phyloP scores from a whole-genome alignment of 2,329 filamentous ascomycete species.

The Hymenoscyphus scutula region DNA sequence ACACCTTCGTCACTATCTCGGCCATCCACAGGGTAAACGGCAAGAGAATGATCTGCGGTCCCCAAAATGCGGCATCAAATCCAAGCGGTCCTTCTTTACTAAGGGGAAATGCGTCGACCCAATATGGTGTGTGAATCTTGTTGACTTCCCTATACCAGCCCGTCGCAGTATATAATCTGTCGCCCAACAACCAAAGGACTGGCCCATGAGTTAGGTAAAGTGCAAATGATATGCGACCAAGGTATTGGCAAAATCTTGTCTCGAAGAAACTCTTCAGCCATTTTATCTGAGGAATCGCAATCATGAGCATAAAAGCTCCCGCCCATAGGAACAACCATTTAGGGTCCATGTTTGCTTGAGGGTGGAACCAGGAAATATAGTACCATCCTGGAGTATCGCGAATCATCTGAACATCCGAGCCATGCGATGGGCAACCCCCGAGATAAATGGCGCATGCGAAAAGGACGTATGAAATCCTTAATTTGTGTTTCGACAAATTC shows the following conservation, averaged over 20 bases:
- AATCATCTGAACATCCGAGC: conserved; percentile 46
- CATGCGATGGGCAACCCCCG: conserved; percentile 57
- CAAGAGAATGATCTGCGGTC: conserved; percentile 58
- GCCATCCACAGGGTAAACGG: conserved; percentile 59
- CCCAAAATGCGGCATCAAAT: conserved; percentile 57
- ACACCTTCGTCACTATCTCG: conserved; percentile 53
- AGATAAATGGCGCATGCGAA: conserved; percentile 54
- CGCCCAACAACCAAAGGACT: conserved; percentile 56
- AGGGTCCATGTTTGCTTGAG: conserved; percentile 62
- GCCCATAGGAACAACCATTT: conserved; percentile 69
- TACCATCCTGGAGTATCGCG: conserved; percentile 50
- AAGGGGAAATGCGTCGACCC: conserved; percentile 56
- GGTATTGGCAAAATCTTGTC: conserved; percentile 55
- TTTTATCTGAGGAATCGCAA: conserved; percentile 54
- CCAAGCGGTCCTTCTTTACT: conserved; percentile 62
- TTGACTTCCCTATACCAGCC: conserved; percentile 54
- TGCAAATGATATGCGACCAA: conserved; percentile 60
- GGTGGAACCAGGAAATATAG: conserved; percentile 51
- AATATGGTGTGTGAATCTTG: conserved; percentile 50
- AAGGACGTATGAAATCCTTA: conserved; percentile 49
- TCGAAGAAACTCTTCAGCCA: conserved; percentile 60
- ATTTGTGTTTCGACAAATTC: conserved; percentile 47
- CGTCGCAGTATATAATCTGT: conserved; percentile 60
- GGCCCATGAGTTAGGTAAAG: conserved; percentile 66
- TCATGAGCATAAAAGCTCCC: conserved; percentile 56